Evolutionary conservation across 148 eudicot species (phyloP).

Genomic region (Beta vulgaris): DNA sequence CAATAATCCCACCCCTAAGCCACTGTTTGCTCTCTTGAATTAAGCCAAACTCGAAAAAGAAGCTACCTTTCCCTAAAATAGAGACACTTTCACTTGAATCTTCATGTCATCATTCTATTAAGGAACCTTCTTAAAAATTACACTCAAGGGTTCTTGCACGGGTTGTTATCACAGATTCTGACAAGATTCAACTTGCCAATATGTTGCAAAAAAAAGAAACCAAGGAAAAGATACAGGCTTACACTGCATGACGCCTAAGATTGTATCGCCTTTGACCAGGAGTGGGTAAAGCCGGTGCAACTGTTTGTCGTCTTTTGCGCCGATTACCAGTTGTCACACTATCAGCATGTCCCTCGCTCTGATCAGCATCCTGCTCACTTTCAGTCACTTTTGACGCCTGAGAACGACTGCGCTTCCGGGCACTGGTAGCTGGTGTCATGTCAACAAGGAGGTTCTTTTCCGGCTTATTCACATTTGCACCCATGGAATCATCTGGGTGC

Average conservation of each 20-base stretch:
- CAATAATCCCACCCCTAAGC: no score
- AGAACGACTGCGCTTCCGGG: constrained; percentile 56
- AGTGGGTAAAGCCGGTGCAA: constrained; percentile 44
- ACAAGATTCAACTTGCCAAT: background rate
- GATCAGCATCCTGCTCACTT: constrained; percentile 51
- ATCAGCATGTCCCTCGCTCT: constrained; percentile 62
- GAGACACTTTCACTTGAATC: background rate
- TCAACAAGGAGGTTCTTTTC: constrained; percentile 33
- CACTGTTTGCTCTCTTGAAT: no score
- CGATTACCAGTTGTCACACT: constrained; percentile 66
- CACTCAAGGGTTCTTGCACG: background rate
- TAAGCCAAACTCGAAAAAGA: no score
- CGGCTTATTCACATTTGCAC: constrained; percentile 29
- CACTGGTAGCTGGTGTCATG: constrained; percentile 26
- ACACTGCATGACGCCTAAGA: constrained; percentile 72
- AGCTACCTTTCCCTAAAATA: background rate
- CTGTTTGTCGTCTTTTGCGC: constrained; percentile 65
- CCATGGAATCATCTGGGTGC: constrained; percentile 28
- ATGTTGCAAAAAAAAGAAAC: constrained; percentile 1
- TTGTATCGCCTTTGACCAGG: constrained; percentile 77
- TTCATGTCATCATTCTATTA: background rate
- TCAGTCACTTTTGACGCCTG: constrained; percentile 46
- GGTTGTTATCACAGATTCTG: background rate
- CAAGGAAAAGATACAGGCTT: constrained; percentile 36
- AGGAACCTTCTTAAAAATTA: background rate